phyloP scores from a whole-genome alignment of 495 filamentous ascomycete species.

The Astrothelium macrocarpum region DNA sequence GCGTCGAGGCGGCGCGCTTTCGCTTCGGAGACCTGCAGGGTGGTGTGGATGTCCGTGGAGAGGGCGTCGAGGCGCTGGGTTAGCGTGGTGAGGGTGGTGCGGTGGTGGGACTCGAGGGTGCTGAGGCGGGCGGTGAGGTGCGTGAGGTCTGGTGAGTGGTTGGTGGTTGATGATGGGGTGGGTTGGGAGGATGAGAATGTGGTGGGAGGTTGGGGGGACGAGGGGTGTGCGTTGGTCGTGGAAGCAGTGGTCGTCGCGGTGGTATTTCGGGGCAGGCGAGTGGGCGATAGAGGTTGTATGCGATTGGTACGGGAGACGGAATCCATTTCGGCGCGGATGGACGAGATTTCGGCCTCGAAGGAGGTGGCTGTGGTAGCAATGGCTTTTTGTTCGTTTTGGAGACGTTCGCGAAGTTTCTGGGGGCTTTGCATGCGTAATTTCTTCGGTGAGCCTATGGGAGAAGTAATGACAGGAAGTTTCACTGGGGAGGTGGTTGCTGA shows the following conservation, averaged over 20 bases:
- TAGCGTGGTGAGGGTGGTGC: slow-evolving; percentile 43
- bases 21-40: slow-evolving; percentile 58
- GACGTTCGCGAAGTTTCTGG: slow-evolving; percentile 83
- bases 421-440: slow-evolving; percentile 82
- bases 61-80: slow-evolving; percentile 49
- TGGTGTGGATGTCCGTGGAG: slow-evolving; percentile 57
- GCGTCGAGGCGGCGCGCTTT: slow-evolving; percentile 81
- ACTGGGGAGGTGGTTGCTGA: slow-evolving; percentile 7
- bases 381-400: slow-evolving; percentile 68
- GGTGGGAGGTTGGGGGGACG: slow-evolving; percentile 15
- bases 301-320: slow-evolving; percentile 42
- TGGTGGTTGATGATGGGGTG: no score
- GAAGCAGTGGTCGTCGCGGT: no score
- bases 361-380: slow-evolving; percentile 57
- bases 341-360: slow-evolving; percentile 65
- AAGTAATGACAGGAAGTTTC: not conserved
- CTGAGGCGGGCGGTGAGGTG: slow-evolving; percentile 45
- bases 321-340: slow-evolving; percentile 75
- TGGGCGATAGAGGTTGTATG: slow-evolving; percentile 9
- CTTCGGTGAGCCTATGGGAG: slow-evolving; percentile 26
- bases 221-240: no score
- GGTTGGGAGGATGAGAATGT: slow-evolving; percentile 11
- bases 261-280: not conserved
- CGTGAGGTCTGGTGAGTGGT: not conserved
- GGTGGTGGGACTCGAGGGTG: slow-evolving; percentile 49